Base-by-base conservation (phyloP, 2,329 filamentous ascomycete genomes). In the Cordyceps tenuipes region DNA sequence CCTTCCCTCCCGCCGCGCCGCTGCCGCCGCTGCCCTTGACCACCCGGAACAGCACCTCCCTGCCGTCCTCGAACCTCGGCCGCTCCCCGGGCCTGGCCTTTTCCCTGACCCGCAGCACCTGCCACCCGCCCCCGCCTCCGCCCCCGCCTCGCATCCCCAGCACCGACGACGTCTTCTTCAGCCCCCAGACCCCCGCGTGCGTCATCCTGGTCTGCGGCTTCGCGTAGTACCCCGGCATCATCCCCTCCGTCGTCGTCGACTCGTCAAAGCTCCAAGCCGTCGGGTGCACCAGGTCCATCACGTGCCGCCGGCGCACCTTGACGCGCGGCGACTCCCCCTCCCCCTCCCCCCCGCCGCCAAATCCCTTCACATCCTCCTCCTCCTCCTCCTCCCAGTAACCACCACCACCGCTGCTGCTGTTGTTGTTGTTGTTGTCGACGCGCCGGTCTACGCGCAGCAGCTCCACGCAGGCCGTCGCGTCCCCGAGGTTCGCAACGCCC, bases 401-500 rank as follows among this genome's bases (percentile, higher is more conserved):
- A n/a, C n/a, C n/a, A n/a, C n/a, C n/a, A n/a, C n/a, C n/a, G n/a
- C n/a, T n/a, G n/a, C n/a, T n/a, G 41, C 41, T 44, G 13, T 17
- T 21, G 17, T n/a, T 19, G 43, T n/a, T 21, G 19, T n/a, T n/a
- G n/a, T 15, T 39, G 31, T 29, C 10, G 9, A 65, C 52, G 7
- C 62, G 52, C 12, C 66, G 64, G 31, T 66, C 62, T 34, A 70
- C 60, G 9, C 68, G 67, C 23, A 62, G 53, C 47, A 70, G 62
- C 26, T 65, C 62, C 0, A 67, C 66, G 23, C 63, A 61, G 3
- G 60, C 50, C 48, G 63, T 66, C 6, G 63, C 60, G 29, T 64
- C 63, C 3, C 63, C 56, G 19, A 67, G 61, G 2, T 51, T 49
- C 23, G 61, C 56, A 12, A 70, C 54, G 51, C 66, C 66, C 15